Evolutionary conservation across 345 rosid genomes (phyloP).

Genomic region (Capsella bursapastoris): DNA sequence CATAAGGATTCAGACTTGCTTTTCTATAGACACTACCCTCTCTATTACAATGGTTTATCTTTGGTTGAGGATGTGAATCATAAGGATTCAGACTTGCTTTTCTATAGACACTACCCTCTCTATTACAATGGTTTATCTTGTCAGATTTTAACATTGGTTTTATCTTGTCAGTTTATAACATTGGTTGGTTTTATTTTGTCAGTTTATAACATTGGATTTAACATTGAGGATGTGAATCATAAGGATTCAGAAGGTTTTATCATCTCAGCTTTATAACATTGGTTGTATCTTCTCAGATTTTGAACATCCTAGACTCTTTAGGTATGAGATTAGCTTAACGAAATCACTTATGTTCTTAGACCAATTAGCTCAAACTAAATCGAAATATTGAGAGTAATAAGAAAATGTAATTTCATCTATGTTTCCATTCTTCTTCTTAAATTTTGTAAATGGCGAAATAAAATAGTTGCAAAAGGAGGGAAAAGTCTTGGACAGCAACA

Average conservation of each 20-base stretch:
- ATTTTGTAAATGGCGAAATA: background rate
- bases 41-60: background rate
- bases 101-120: background rate
- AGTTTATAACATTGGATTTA: background rate
- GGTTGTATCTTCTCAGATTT: background rate
- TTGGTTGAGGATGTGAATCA: background rate
- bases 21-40: background rate
- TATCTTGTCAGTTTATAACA: background rate
- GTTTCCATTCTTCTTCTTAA: background rate
- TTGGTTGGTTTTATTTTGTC: too few relatives aligned
- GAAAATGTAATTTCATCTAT: slow-evolving; percentile 7
- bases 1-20: background rate
- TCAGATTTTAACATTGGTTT: background rate
- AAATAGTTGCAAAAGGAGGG: slow-evolving; percentile 7
- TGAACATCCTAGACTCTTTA: background rate
- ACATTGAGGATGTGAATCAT: background rate
- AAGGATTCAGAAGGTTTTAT: too few relatives aligned
- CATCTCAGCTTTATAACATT: background rate
- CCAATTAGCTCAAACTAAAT: background rate
- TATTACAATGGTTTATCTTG: background rate
- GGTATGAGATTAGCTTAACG: background rate
- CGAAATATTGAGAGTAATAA: background rate
- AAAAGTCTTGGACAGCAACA: slow-evolving; percentile 4
- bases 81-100: background rate
- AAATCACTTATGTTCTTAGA: background rate